Conservation (phyloP, 768 basidiomycete species). For the Tricholoma flavovirens region DNA sequence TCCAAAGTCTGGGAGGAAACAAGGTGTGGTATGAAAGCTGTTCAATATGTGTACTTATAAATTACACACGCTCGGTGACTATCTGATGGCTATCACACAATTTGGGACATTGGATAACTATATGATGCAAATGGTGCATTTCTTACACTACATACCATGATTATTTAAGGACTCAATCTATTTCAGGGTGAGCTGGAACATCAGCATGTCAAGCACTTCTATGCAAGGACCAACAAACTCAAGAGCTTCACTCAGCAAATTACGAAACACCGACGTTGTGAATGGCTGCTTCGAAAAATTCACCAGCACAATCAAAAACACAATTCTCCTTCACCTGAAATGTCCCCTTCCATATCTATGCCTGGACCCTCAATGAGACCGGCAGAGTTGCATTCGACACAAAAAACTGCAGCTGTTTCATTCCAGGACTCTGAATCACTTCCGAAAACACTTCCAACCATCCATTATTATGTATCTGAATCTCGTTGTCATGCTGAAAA, state of each 20-base stretch:
- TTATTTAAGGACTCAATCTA: background rate
- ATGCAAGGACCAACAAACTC: constrained; percentile 26
- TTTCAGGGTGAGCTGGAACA: constrained; percentile 35
- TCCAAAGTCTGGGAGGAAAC: no score
- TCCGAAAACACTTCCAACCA: constrained; percentile 9
- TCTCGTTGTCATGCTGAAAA: constrained; percentile 3
- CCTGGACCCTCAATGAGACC: background rate
- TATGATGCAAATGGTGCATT: constrained; percentile 14
- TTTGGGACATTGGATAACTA: constrained; percentile 20
- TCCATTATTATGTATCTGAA: constrained; percentile 19
- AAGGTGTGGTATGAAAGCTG: no score
- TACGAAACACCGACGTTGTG: constrained; percentile 9
- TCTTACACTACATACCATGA: background rate
- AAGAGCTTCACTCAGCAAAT: constrained; percentile 19
- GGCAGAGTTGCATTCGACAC: background rate
- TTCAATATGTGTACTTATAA: constrained; percentile 20
- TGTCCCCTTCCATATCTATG: background rate
- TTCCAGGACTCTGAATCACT: constrained; percentile 7
- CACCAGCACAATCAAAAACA: background rate
- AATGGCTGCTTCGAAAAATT: constrained; percentile 9
- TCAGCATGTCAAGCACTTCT: constrained; percentile 26
- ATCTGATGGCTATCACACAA: constrained; percentile 13
- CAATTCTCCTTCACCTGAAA: background rate
- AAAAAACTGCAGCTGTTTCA: background rate
- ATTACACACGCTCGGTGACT: constrained; percentile 25